phyloP scores from a whole-genome alignment of 2,329 filamentous ascomycete genomes.

The Canariomyces notabilis region DNA sequence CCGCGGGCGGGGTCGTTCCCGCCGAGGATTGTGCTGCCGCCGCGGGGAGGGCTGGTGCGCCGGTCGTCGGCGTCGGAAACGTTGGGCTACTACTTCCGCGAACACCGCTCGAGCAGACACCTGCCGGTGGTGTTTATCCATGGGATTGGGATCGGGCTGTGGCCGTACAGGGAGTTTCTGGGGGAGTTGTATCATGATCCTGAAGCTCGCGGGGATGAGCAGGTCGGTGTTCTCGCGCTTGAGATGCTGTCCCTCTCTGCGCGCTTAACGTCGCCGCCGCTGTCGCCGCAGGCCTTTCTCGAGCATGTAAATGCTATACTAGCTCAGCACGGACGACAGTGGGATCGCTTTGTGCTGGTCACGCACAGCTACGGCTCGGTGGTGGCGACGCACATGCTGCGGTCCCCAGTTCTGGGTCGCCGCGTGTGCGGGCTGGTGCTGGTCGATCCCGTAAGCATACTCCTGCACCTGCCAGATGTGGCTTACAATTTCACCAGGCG shows the following conservation, averaged over 20 bases:
- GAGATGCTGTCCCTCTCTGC: conserved; percentile 63
- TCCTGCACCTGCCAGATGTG: conserved; percentile 64
- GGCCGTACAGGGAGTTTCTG: conserved; percentile 57
- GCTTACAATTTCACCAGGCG: conserved; percentile 65
- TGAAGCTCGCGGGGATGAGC: conserved; percentile 34
- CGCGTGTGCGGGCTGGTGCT: conserved; percentile 46
- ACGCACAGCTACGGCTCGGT: conserved; percentile 63
- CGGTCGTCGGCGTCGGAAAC: conserved; percentile 42
- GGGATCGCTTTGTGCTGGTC: conserved; percentile 54
- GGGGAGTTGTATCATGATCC: too few species aligned
- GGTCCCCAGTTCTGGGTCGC: conserved; percentile 41
- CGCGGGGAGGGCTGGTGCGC: not conserved
- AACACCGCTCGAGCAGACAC: conserved; percentile 52
- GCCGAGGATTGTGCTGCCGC: not conserved
- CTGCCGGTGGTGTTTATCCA: conserved; percentile 64
- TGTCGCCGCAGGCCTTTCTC: conserved; percentile 48
- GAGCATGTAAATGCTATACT: conserved; percentile 53
- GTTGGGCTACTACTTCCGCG: conserved; percentile 64
- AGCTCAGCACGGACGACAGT: conserved; percentile 42
- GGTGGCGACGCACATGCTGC: conserved; percentile 57
- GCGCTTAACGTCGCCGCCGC: conserved; percentile 52
- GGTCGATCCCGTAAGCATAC: conserved; percentile 59
- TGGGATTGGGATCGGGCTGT: conserved; percentile 64
- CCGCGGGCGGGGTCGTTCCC: not conserved
- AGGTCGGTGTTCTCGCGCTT: conserved; percentile 59